Evolutionary conservation across 2,329 filamentous ascomycete species (phyloP).

Genomic region (Aspergillus sp.): DNA sequence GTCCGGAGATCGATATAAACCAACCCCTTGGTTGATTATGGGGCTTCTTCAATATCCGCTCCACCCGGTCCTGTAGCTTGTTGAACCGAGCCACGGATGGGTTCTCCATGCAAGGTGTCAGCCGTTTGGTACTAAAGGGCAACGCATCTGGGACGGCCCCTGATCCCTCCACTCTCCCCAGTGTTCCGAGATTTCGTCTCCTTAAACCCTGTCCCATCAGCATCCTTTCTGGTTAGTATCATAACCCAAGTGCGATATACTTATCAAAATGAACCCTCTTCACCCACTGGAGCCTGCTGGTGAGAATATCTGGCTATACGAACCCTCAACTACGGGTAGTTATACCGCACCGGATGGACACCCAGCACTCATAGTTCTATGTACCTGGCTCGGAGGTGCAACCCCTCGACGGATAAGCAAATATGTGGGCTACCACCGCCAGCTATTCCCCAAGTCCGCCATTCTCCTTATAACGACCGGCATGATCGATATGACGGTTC

Average conservation of each 20-base stretch:
- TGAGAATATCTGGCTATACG: slow-evolving; percentile 17
- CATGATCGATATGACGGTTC: slow-evolving; percentile 18
- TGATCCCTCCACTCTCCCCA: background rate
- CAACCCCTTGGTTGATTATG: background rate
- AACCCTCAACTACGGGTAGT: background rate
- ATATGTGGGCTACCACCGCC: slow-evolving; percentile 22
- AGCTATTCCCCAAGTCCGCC: slow-evolving; percentile 19
- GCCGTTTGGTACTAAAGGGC: background rate
- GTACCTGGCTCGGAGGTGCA: slow-evolving; percentile 28
- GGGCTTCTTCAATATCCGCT: background rate
- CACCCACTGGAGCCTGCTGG: slow-evolving; percentile 11
- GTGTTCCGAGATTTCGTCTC: background rate
- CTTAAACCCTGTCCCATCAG: background rate
- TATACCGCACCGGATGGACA: background rate
- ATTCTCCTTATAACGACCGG: slow-evolving; percentile 24
- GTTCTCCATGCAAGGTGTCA: background rate
- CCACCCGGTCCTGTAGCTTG: background rate
- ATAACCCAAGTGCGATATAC: background rate
- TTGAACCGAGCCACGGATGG: background rate
- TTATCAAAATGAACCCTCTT: slow-evolving; percentile 6
- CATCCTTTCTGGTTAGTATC: background rate
- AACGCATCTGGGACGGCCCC: too few relatives aligned
- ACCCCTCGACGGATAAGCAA: slow-evolving; percentile 27
- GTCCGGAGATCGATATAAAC: background rate
- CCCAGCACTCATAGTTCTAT: slow-evolving; percentile 24